Evolutionary conservation across 345 rosid genomes (phyloP).

Genomic region (Dipteronia sinensis): DNA sequence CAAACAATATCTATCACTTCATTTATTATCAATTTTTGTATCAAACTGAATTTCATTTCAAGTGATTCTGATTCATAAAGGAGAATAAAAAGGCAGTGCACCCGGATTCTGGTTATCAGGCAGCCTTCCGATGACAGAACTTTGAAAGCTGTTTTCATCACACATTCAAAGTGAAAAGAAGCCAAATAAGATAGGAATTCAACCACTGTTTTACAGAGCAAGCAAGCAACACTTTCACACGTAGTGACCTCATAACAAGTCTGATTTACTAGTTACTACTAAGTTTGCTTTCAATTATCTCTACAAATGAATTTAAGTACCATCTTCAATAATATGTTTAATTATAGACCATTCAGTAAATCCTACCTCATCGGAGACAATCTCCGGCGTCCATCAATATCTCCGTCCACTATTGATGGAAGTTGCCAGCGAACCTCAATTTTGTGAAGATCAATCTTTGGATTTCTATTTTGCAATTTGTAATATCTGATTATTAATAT

Average conservation of each 20-base stretch:
- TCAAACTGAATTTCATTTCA: background rate
- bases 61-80: background rate
- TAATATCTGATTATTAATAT: too few species aligned
- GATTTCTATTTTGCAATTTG: too few species aligned
- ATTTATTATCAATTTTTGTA: background rate
- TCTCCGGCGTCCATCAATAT: too few species aligned
- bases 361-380: too few species aligned
- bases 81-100: background rate
- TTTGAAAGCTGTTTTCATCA: too few species aligned
- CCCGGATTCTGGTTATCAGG: too few species aligned
- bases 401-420: too few species aligned
- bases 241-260: background rate
- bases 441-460: too few species aligned
- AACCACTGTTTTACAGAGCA: background rate
- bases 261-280: background rate
- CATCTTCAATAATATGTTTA: background rate
- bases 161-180: background rate
- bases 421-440: too few species aligned
- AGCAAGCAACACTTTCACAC: background rate
- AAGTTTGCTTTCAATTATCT: background rate
- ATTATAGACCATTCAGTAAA: too few species aligned
- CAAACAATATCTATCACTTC: conserved; percentile 12
- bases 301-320: background rate
- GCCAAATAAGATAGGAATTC: background rate
- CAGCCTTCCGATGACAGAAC: too few species aligned